Base-by-base conservation (phyloP, 2,329 filamentous ascomycete genomes). In the Tolypocladium cylindrosporum region DNA sequence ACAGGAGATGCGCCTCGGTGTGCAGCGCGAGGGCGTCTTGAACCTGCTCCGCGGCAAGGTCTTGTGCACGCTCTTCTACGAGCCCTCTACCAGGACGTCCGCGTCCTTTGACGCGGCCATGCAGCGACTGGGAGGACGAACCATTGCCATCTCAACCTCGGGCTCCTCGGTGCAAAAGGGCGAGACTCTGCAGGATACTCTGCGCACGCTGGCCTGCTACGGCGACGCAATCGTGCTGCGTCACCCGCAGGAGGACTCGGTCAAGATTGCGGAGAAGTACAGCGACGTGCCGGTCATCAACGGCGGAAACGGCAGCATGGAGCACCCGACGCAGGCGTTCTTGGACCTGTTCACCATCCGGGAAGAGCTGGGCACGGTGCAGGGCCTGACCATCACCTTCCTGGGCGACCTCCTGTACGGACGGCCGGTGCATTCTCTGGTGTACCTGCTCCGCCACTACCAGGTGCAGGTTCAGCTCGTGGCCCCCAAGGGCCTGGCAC, bases 271-370 rank as follows among this genome's bases (percentile, higher is more conserved):
- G 1, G 87, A 88, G 67, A 93, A 92, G 71, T 96, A 88, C 77
- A 91, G 90, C 50, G 86, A 88, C 19, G 90, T 97, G 0, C 94
- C 94, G 1, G 86, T 99, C 68, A 93, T 99, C 80, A 99, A 99
- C 71, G 94, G 91, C 63, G 94, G 94, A 55, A 99, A 99, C 71
- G 94, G 94, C 62, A 91, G 89, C 75, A 87, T 90, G 67, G 94
- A 99, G 77, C 94, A 99, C 75, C 94, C 94, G 0, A 99, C 94
- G 0, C 94, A 99, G 75, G 94, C 94, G 0, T 94, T 99, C 82
- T 80, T 99, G 27, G 94, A 99, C 69, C 87, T 99, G 59, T 99
- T 97, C 79, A 97, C 94, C 57, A 99, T 99, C 69, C 90, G 94
- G 65, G 94, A 99, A 75, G 94, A 99, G 74, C 82, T 97, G 10